A percentile compares a stretch with the other conserved stretches of the same genome.
phyloP scores from a whole-genome alignment of 208 protist species.

The Crithidia acanthocephali region DNA sequence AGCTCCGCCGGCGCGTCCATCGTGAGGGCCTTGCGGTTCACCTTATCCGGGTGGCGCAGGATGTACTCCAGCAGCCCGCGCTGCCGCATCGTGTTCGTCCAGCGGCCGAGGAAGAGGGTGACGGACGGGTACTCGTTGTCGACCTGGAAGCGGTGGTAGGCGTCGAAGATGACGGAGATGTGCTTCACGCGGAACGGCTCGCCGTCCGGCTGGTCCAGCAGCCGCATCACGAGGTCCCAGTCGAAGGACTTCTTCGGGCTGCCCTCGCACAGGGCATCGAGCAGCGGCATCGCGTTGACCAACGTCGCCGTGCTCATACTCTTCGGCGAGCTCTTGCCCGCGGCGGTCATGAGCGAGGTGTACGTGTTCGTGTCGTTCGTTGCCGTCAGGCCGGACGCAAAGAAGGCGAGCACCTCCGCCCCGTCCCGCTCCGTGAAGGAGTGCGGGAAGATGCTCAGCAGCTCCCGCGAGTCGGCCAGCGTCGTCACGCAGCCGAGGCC shows the following conservation, averaged over 20 bases:
- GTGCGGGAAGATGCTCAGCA: slow-evolving; percentile 82
- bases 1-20: slow-evolving; percentile 62
- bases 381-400: slow-evolving; percentile 75
- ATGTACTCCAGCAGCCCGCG: slow-evolving; percentile 83
- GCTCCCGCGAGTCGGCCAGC: slow-evolving; percentile 72
- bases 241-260: slow-evolving; percentile 48
- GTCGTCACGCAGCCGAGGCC: slow-evolving; percentile 88
- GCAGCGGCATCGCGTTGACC: slow-evolving; percentile 76
- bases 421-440: slow-evolving; percentile 78
- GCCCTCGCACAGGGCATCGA: slow-evolving; percentile 69
- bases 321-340: slow-evolving; percentile 58
- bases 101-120: slow-evolving; percentile 79
- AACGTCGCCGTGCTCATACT: slow-evolving; percentile 58
- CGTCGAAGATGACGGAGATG: slow-evolving; percentile 87
- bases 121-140: slow-evolving; percentile 75
- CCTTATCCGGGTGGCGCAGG: slow-evolving; percentile 80
- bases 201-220: slow-evolving; percentile 73
- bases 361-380: slow-evolving; percentile 79
- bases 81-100: slow-evolving; percentile 79
- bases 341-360: slow-evolving; percentile 69
- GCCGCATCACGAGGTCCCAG: slow-evolving; percentile 78
- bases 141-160: slow-evolving; percentile 83
- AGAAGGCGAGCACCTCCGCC: slow-evolving; percentile 86
- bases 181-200: slow-evolving; percentile 73
- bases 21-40: slow-evolving; percentile 63